Conservation (phyloP, 768 basidiomycete genomes). For the Gloeostereum incarnatum region DNA sequence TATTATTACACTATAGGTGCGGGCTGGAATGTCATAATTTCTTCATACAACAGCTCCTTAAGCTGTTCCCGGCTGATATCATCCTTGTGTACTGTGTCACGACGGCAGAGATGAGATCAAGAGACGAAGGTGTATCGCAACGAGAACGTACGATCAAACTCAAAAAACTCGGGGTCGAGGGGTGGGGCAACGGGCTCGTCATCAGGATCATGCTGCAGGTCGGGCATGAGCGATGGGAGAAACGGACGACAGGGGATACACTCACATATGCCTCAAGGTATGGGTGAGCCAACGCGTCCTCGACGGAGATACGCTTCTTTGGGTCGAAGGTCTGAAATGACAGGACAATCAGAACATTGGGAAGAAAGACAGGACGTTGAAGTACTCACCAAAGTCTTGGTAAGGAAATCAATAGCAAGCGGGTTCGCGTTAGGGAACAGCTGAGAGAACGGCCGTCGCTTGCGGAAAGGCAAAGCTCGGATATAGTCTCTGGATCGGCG, state of each 20-base stretch:
- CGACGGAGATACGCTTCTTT: slow-evolving; percentile 92
- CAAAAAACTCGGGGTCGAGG: slow-evolving; percentile 94
- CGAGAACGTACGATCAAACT: slow-evolving; percentile 75
- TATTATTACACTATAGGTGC: slow-evolving; percentile 29
- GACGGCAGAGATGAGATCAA: slow-evolving; percentile 5
- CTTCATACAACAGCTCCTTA: slow-evolving; percentile 89
- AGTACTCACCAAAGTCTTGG: slow-evolving; percentile 64
- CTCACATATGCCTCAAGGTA: slow-evolving; percentile 88
- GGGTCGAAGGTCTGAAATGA: slow-evolving; percentile 85
- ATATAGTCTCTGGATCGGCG: slow-evolving; percentile 91
- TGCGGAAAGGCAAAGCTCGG: slow-evolving; percentile 88
- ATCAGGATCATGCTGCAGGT: slow-evolving; percentile 77
- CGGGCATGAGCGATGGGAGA: slow-evolving; percentile 2
- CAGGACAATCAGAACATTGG: slow-evolving; percentile 1
- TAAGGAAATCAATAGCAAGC: slow-evolving; percentile 59
- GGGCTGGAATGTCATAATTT: slow-evolving; percentile 86
- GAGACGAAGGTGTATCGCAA: neutral
- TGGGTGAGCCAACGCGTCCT: slow-evolving; percentile 90
- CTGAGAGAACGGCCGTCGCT: slow-evolving; percentile 70
- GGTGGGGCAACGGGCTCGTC: slow-evolving; percentile 95
- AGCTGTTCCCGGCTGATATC: slow-evolving; percentile 93
- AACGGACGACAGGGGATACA: slow-evolving; percentile 10
- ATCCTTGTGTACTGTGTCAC: slow-evolving; percentile 94
- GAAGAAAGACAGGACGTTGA: slow-evolving; percentile 1
- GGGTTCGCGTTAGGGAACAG: slow-evolving; percentile 91